Conservation (phyloP, 345 rosid species). For the Microthlaspi erraticum region DNA sequence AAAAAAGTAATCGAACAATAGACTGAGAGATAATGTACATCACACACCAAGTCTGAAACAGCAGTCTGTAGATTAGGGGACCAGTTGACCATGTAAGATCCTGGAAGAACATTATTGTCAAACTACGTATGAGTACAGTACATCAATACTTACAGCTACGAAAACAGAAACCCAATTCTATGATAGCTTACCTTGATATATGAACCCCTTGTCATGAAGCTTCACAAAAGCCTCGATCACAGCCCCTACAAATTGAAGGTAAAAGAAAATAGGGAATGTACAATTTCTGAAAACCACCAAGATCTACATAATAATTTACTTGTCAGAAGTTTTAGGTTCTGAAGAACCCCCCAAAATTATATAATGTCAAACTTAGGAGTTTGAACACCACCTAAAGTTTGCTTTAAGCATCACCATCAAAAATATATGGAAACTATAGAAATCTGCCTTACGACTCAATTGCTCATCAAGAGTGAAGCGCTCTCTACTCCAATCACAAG, state of each 20-base stretch:
- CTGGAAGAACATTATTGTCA: conserved; percentile 48
- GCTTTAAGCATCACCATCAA: conserved; percentile 16
- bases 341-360: conserved; percentile 18
- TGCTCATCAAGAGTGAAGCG: conserved; percentile 95
- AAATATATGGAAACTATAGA: conserved; percentile 43
- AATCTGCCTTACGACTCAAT: conserved; percentile 93
- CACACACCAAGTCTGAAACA: conserved; percentile 95
- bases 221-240: conserved; percentile 89
- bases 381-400: conserved; percentile 11
- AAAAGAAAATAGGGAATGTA: conserved; percentile 28
- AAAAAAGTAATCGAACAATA: conserved; percentile 9
- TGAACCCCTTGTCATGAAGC: conserved; percentile 94
- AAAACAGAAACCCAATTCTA: not conserved
- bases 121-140: conserved; percentile 19
- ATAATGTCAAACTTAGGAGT: not conserved
- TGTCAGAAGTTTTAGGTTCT: conserved; percentile 5
- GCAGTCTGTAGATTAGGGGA: conserved; percentile 98
- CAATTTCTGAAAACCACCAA: too few species aligned
- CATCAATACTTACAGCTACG: conserved; percentile 1
- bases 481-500: conserved; percentile 98
- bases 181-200: conserved; percentile 74
- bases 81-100: conserved; percentile 99
- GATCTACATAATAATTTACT: conserved; percentile 5
- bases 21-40: conserved; percentile 38
- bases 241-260: conserved; percentile 62